phyloP scores from a whole-genome alignment of 768 basidiomycete species.

The Pulveroboletus sp. region DNA sequence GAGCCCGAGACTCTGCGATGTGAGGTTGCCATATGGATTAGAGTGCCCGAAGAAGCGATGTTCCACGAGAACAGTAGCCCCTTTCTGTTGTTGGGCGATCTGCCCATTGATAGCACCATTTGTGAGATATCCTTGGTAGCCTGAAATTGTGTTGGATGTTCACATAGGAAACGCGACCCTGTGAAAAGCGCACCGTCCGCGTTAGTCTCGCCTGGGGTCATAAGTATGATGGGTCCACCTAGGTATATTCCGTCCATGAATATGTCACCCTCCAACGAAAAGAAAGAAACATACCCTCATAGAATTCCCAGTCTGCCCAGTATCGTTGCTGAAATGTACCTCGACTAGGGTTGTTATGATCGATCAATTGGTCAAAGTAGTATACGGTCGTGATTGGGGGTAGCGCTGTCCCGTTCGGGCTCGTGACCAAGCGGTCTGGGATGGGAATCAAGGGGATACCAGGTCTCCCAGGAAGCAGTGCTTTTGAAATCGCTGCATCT shows the following conservation, averaged over 20 bases:
- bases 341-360: constrained; percentile 50
- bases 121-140: constrained; percentile 51
- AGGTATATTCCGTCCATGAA: neutral
- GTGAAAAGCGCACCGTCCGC: constrained; percentile 36
- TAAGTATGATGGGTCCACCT: constrained; percentile 27
- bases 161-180: neutral
- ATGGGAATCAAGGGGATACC: constrained; percentile 13
- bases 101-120: constrained; percentile 60
- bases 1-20: constrained; percentile 49
- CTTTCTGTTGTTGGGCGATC: constrained; percentile 63
- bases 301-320: constrained; percentile 68
- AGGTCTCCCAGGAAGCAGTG: constrained; percentile 21
- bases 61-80: constrained; percentile 60
- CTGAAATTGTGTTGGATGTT: constrained; percentile 7
- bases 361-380: constrained; percentile 33
- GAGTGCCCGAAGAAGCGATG: constrained; percentile 77
- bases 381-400: constrained; percentile 29
- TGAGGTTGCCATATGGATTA: constrained; percentile 62
- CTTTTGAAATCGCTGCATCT: constrained; percentile 18
- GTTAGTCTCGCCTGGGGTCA: constrained; percentile 62
- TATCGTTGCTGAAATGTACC: constrained; percentile 78
- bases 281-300: constrained; percentile 39
- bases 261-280: neutral
- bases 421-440: constrained; percentile 7
- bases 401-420: constrained; percentile 22